Conservation (phyloP, 225 moss, liverwort and hornwort species). For the Polytrichum commune region DNA sequence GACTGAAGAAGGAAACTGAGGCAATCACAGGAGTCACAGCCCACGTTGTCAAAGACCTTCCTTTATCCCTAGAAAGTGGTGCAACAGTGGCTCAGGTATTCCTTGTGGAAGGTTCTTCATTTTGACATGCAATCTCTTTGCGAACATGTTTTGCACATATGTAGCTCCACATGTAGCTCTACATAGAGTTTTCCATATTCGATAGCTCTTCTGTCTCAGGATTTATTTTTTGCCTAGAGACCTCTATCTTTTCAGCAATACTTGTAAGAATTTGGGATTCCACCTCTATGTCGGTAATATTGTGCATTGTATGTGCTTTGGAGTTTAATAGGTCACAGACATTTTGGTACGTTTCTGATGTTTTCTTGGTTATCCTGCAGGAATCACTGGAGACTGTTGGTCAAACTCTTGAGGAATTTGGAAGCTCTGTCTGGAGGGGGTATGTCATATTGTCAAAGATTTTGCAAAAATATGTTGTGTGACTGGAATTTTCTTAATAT, state of each 20-base stretch:
- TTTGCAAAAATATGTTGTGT: too few relatives aligned
- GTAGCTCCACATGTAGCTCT: too few relatives aligned
- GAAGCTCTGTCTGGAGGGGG: slow-evolving; percentile 93
- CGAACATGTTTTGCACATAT: too few relatives aligned
- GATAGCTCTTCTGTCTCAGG: too few relatives aligned
- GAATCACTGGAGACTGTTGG: slow-evolving; percentile 98
- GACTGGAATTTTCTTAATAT: too few relatives aligned
- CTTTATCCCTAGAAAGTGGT: slow-evolving; percentile 71
- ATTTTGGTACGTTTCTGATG: neutral
- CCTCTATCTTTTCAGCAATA: too few relatives aligned
- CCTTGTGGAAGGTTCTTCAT: too few relatives aligned
- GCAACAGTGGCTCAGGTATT: slow-evolving; percentile 77
- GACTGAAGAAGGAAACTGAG: slow-evolving; percentile 83
- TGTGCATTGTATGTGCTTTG: neutral
- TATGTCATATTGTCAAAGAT: slow-evolving; percentile 5
- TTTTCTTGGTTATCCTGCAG: slow-evolving; percentile 35
- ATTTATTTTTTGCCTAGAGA: too few relatives aligned
- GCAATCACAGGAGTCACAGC: slow-evolving; percentile 74
- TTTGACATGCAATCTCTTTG: too few relatives aligned
- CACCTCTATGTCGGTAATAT: too few relatives aligned
- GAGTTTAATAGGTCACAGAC: slow-evolving; percentile 5
- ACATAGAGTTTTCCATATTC: too few relatives aligned
- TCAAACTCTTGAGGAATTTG: slow-evolving; percentile 89
- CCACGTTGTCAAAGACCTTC: slow-evolving; percentile 88
- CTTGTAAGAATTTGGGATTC: too few relatives aligned